Percentiles rank a stretch among this genome's conserved stretches.
Conservation (phyloP, 805 yeast species). For the Kockiozyma suomiensis region DNA sequence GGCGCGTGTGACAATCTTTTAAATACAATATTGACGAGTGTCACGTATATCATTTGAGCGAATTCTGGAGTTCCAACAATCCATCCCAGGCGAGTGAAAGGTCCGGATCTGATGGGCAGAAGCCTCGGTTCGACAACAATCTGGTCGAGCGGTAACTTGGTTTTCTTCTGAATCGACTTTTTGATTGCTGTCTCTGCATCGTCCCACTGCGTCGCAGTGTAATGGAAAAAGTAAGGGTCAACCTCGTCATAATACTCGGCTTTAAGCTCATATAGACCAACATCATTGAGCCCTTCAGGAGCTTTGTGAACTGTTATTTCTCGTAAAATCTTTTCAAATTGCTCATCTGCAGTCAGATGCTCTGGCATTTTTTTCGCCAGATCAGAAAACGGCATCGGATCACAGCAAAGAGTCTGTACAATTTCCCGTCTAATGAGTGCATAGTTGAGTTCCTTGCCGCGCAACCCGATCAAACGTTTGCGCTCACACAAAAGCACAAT, state of each 20-base stretch:
- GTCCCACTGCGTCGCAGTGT: slow-evolving; percentile 74
- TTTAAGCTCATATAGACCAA: slow-evolving; percentile 70
- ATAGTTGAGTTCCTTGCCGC: slow-evolving; percentile 46
- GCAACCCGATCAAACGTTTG: slow-evolving; percentile 54
- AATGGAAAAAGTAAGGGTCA: slow-evolving; percentile 83
- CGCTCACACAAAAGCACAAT: slow-evolving; percentile 72
- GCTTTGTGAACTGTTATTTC: slow-evolving; percentile 63
- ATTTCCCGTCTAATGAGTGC: slow-evolving; percentile 66
- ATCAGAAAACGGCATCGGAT: slow-evolving; percentile 70
- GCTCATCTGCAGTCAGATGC: slow-evolving; percentile 67
- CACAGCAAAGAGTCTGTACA: slow-evolving; percentile 80
- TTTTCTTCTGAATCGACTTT: slow-evolving; percentile 50
- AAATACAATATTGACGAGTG: slow-evolving; percentile 20
- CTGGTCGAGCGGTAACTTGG: slow-evolving; percentile 48
- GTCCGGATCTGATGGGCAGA: slow-evolving; percentile 38
- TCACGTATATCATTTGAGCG: slow-evolving; percentile 29
- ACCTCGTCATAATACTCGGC: slow-evolving; percentile 55
- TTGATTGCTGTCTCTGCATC: slow-evolving; percentile 73
- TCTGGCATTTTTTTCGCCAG: slow-evolving; percentile 73
- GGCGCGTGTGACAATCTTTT: slow-evolving; percentile 14
- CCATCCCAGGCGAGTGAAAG: slow-evolving; percentile 39
- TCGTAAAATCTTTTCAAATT: slow-evolving; percentile 64
- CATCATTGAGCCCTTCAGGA: slow-evolving; percentile 60
- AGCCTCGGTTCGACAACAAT: slow-evolving; percentile 61
- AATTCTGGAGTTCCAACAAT: slow-evolving; percentile 36